phyloP scores from a whole-genome alignment of 345 rosid genomes.

The Eucalyptus curtisii region DNA sequence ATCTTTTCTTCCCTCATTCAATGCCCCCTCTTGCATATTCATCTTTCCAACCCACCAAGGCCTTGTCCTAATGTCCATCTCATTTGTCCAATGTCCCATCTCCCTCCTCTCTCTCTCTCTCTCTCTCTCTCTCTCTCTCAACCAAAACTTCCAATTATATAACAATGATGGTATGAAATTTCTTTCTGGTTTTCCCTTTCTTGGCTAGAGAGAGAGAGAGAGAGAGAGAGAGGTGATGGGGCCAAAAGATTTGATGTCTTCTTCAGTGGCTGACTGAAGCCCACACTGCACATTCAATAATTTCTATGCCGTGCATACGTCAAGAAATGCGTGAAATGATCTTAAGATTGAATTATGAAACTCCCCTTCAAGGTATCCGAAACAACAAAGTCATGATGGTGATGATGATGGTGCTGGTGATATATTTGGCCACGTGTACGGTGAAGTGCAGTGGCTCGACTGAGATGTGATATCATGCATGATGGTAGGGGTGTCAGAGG shows the following conservation, averaged over 20 bases:
- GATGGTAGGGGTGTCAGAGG: background rate
- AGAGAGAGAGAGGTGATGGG: background rate
- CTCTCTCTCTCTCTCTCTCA: background rate
- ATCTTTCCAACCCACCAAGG: background rate
- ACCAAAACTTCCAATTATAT: too few species aligned
- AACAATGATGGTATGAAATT: too few species aligned
- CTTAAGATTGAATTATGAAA: background rate
- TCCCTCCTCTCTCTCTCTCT: background rate
- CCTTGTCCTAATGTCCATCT: background rate
- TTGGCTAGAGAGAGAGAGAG: background rate
- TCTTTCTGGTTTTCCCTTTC: too few species aligned
- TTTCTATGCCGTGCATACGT: background rate
- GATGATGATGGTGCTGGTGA: background rate
- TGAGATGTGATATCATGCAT: background rate
- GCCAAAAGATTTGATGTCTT: background rate
- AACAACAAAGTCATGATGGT: background rate
- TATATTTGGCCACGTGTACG: background rate
- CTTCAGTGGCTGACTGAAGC: background rate
- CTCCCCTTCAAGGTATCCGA: background rate
- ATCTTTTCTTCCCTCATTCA: background rate
- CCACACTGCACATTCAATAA: background rate
- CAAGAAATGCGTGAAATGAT: background rate
- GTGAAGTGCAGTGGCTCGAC: background rate
- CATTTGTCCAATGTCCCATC: background rate
- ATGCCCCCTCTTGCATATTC: background rate